These are phyloP conservation scores for Teratosphaeria nubilosa DNA, from an alignment of 2,329 filamentous ascomycete genomes.

Conservation along the genomic window DNA sequence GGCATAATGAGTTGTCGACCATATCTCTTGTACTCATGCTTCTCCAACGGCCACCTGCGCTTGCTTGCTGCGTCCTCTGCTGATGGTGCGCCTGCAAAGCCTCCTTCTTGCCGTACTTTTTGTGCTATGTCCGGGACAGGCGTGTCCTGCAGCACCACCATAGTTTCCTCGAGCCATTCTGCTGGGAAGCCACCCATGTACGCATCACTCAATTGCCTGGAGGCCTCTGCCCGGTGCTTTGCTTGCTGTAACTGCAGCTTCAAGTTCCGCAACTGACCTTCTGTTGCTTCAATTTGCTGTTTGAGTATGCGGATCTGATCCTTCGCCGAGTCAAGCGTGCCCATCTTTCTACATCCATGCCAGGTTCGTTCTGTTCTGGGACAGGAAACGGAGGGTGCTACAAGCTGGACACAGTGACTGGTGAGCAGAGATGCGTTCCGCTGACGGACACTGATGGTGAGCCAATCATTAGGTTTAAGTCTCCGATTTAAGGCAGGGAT, in stretches of 20 bases:
- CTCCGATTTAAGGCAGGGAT: too few species aligned
- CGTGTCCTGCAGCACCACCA: conserved; percentile 11
- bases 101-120: conserved; percentile 13
- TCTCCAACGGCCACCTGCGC: conserved; percentile 55
- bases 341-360: neutral
- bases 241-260: conserved; percentile 33
- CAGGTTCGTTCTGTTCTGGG: too few species aligned
- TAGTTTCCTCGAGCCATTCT: conserved; percentile 33
- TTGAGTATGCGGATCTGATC: conserved; percentile 29
- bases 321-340: conserved; percentile 3
- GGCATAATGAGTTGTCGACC: conserved; percentile 85
- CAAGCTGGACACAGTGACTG: too few species aligned
- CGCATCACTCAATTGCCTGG: conserved; percentile 17
- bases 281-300: conserved; percentile 33
- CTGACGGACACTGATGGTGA: too few species aligned
- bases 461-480: too few species aligned
- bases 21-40: conserved; percentile 75
- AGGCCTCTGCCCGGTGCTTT: conserved; percentile 23
- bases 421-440: too few species aligned
- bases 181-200: conserved; percentile 31
- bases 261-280: conserved; percentile 31
- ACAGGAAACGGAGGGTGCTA: too few species aligned
- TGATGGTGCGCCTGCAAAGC: conserved; percentile 1
- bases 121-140: conserved; percentile 9
- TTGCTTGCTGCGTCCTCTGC: neutral